Conservation (phyloP, 129 eudicot species). For the Tanacetum coccineum region DNA sequence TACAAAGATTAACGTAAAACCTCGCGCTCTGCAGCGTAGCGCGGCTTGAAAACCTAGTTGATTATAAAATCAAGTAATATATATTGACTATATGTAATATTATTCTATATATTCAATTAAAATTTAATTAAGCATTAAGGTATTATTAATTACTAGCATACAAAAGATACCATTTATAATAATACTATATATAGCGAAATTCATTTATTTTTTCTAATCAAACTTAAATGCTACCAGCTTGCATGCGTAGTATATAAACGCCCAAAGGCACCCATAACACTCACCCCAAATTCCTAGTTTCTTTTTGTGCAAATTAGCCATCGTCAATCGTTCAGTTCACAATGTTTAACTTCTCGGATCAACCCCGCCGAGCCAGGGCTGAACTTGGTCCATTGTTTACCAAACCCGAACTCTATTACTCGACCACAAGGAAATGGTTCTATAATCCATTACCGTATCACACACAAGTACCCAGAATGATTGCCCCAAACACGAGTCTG, state of each 20-base stretch:
- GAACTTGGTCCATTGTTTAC: background rate
- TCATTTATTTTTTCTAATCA: background rate
- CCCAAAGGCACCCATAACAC: background rate
- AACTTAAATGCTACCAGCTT: slow-evolving; percentile 16
- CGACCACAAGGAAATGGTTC: no score
- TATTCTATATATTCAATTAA: background rate
- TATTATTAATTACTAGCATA: background rate
- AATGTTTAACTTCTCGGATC: background rate
- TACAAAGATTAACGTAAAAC: no score
- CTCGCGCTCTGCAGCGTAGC: no score
- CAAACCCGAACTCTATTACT: background rate
- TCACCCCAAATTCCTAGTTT: background rate
- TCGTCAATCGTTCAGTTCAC: background rate
- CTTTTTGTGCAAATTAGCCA: background rate
- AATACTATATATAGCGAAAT: background rate
- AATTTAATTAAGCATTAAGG: background rate
- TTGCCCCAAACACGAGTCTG: background rate
- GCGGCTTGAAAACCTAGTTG: no score
- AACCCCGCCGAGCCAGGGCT: slow-evolving; percentile 1
- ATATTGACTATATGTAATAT: background rate
- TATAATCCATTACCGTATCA: background rate
- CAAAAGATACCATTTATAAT: background rate
- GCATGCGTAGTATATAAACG: slow-evolving; percentile 17
- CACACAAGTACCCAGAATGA: background rate
- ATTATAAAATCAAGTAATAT: no score